Percentiles rank a stretch among this genome's conserved stretches.
Conservation (phyloP, 2,329 filamentous ascomycete species). For the Thelonectria discophora region DNA sequence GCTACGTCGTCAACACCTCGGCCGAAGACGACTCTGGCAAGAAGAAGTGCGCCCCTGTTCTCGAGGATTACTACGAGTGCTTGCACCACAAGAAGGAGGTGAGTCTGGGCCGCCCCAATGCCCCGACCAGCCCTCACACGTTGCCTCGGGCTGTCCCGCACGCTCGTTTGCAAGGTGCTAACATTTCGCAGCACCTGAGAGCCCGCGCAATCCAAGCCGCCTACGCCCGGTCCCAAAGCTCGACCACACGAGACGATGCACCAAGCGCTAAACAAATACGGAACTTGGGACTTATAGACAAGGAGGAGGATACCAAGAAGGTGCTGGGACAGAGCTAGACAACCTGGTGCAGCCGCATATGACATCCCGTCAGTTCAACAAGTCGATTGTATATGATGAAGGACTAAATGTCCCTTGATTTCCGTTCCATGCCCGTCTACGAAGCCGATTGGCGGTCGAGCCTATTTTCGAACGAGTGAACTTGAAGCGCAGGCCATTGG, state of each 20-base stretch:
- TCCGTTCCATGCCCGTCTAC: not conserved
- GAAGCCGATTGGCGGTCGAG: not conserved
- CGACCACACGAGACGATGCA: conserved; percentile 79
- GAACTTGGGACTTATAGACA: conserved; percentile 83
- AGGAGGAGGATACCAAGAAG: conserved; percentile 80
- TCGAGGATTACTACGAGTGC: conserved; percentile 99
- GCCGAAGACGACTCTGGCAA: conserved; percentile 82
- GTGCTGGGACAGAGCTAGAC: conserved; percentile 54
- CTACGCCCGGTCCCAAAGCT: conserved; percentile 81
- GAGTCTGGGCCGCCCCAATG: conserved; percentile 43
- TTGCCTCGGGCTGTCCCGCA: not conserved
- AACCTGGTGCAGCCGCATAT: conserved; percentile 10
- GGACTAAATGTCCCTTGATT: conserved; percentile 36
- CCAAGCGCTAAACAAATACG: conserved; percentile 88
- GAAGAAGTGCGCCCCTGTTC: conserved; percentile 82
- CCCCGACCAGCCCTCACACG: not conserved
- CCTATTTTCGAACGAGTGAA: not conserved
- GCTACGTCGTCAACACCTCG: conserved; percentile 94
- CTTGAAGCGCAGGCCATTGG: not conserved
- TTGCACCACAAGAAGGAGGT: conserved; percentile 99
- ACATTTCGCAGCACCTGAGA: conserved; percentile 72
- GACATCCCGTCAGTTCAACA: conserved; percentile 9
- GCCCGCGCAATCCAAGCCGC: conserved; percentile 81
- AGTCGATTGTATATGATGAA: conserved; percentile 34
- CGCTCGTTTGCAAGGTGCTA: conserved; percentile 17